Evolutionary conservation across 495 filamentous ascomycete genomes (phyloP).

Genomic region (Baudoinia panamericana): DNA sequence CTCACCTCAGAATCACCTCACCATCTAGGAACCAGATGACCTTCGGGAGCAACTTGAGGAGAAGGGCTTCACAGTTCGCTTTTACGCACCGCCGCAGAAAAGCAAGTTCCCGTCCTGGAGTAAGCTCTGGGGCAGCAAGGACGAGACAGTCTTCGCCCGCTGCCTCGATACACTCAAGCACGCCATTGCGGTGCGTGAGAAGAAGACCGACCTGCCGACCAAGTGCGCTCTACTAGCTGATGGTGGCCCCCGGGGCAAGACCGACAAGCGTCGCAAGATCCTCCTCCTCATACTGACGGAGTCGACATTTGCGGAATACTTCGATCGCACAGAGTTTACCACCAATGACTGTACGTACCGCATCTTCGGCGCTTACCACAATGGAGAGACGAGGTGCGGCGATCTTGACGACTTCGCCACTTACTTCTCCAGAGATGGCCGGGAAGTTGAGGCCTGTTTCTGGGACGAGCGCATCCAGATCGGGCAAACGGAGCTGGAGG

Average conservation of each 20-base stretch:
- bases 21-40: neutral
- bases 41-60: neutral
- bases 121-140: neutral
- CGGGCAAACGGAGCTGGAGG: neutral
- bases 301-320: neutral
- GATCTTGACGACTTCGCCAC: neutral
- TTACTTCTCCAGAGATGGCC: neutral
- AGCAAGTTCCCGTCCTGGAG: conserved; percentile 1
- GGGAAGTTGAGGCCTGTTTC: neutral
- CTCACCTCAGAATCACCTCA: too few species aligned
- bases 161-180: neutral
- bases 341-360: neutral
- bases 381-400: neutral
- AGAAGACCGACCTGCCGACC: neutral
- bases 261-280: neutral
- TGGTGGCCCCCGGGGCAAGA: neutral
- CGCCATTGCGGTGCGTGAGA: neutral
- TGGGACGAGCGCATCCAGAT: neutral
- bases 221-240: conserved; percentile 1
- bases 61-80: conserved; percentile 3
- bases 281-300: conserved; percentile 3
- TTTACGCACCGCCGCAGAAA: neutral
- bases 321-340: neutral
- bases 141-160: neutral
- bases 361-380: conserved; percentile 1